Conservation (phyloP, 495 filamentous ascomycete species). For the Oidiodendron maius region DNA sequence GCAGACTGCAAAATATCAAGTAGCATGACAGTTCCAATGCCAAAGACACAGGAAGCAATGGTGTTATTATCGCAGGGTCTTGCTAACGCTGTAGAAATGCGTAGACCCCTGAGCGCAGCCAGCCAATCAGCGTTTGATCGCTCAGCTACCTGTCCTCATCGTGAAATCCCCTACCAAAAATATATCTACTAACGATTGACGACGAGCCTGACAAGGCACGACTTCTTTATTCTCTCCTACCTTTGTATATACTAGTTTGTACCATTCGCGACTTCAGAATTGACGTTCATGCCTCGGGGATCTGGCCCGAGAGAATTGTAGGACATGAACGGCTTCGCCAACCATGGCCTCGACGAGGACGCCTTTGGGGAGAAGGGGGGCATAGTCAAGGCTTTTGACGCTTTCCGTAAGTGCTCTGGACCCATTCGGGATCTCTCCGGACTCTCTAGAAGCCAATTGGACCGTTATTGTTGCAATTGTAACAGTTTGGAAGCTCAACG, state of each 20-base stretch:
- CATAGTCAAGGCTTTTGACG: slow-evolving; percentile 85
- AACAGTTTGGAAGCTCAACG: background rate
- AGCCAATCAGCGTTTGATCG: background rate
- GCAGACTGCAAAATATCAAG: no score
- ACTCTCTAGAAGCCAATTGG: background rate
- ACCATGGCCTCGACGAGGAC: slow-evolving; percentile 68
- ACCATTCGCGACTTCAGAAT: slow-evolving; percentile 20
- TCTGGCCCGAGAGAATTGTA: slow-evolving; percentile 1
- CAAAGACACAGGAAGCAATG: no score
- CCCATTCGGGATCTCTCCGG: background rate
- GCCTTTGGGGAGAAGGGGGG: slow-evolving; percentile 68
- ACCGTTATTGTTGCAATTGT: background rate
- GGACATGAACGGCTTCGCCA: slow-evolving; percentile 53
- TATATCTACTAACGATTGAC: background rate
- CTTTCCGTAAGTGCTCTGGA: slow-evolving; percentile 70
- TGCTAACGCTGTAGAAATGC: no score
- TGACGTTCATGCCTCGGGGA: background rate
- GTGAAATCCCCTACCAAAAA: background rate
- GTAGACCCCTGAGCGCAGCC: background rate
- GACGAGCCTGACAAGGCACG: background rate
- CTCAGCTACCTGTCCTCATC: slow-evolving; percentile 1
- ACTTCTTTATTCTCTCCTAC: background rate
- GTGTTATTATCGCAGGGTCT: no score
- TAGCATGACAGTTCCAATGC: no score
- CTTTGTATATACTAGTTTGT: background rate